Evolutionary conservation across 1,284 basidiomycete species (phyloP).

Genomic region (Laetiporus sulphureus): DNA sequence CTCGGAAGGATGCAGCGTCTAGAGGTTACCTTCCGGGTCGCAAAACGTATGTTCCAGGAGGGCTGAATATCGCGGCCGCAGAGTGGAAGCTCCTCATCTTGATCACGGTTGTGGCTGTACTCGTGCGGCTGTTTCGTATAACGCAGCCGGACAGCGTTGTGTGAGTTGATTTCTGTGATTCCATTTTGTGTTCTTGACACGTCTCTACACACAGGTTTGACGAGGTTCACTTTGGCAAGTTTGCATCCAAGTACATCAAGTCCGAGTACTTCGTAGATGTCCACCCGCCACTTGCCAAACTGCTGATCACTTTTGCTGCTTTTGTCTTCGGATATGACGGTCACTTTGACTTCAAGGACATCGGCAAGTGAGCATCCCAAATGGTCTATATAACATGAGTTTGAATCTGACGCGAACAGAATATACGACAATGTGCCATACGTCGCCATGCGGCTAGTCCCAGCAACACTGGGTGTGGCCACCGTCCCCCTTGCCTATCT

Average conservation of each 20-base stretch:
- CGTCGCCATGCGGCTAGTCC: slow-evolving; percentile 91
- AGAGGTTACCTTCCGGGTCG: slow-evolving; percentile 54
- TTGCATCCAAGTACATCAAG: slow-evolving; percentile 88
- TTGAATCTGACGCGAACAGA: slow-evolving; percentile 33
- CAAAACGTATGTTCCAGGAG: slow-evolving; percentile 49
- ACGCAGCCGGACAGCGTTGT: slow-evolving; percentile 84
- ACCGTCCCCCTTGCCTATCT: slow-evolving; percentile 91
- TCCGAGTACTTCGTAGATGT: slow-evolving; percentile 94
- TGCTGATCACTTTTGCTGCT: slow-evolving; percentile 88
- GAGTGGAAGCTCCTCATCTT: slow-evolving; percentile 70
- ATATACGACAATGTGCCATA: slow-evolving; percentile 87
- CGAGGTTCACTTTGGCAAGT: slow-evolving; percentile 96
- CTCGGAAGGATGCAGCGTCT: slow-evolving; percentile 60
- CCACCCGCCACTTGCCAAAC: slow-evolving; percentile 94
- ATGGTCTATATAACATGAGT: not conserved
- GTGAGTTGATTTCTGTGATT: slow-evolving; percentile 44
- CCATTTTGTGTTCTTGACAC: not conserved
- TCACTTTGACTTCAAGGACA: slow-evolving; percentile 94
- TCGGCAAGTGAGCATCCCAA: slow-evolving; percentile 70
- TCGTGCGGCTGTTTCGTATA: slow-evolving; percentile 75
- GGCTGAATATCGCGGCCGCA: slow-evolving; percentile 55
- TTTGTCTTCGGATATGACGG: slow-evolving; percentile 92
- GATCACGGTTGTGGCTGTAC: slow-evolving; percentile 60
- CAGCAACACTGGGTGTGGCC: slow-evolving; percentile 84
- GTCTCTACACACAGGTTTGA: slow-evolving; percentile 62